A percentile compares a stretch with the other conserved stretches of the same genome.
These are phyloP conservation scores for Rhizopus stolonifer DNA, from an alignment of 371 early-diverging fungal genomes.

Conservation along the genomic window DNA sequence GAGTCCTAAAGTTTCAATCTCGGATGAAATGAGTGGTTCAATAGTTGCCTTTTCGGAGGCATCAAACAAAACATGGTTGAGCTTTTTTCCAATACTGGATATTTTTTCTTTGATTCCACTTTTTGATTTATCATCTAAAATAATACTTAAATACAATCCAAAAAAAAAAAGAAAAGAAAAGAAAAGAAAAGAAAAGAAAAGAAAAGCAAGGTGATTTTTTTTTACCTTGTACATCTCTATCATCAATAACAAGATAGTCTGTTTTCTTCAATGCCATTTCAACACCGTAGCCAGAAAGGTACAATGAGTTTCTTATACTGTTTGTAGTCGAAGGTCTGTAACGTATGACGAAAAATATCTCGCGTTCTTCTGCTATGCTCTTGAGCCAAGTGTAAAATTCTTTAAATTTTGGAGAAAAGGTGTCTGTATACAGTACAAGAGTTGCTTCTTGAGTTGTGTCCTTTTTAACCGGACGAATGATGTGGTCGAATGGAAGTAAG, in stretches of 20 bases:
- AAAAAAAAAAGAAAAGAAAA: no score
- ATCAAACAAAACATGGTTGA: constrained; percentile 32
- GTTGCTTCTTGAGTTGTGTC: constrained; percentile 9
- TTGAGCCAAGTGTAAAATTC: constrained; percentile 40
- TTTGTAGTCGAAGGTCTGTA: constrained; percentile 45
- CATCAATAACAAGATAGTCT: constrained; percentile 93
- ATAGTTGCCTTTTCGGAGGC: constrained; percentile 48
- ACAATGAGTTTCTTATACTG: constrained; percentile 28
- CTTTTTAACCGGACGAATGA: constrained; percentile 1
- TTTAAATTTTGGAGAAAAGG: constrained; percentile 43
- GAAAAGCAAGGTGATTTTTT: no score
- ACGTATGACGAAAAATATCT: constrained; percentile 49
- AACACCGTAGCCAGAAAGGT: constrained; percentile 88
- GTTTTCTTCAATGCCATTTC: constrained; percentile 91
- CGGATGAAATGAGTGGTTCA: constrained; percentile 59
- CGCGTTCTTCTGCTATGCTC: constrained; percentile 25
- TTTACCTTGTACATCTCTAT: constrained; percentile 58
- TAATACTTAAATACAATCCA: background rate
- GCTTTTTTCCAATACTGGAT: constrained; percentile 29
- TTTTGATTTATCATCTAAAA: background rate
- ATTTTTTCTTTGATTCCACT: constrained; percentile 26
- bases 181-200: no score
- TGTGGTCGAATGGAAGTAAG: constrained; percentile 46
- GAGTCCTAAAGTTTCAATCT: constrained; percentile 63
- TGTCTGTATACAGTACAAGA: constrained; percentile 55